These are phyloP conservation scores for Potentilla sterilis DNA, from an alignment of 306 rosid species.

Conservation along the genomic window DNA sequence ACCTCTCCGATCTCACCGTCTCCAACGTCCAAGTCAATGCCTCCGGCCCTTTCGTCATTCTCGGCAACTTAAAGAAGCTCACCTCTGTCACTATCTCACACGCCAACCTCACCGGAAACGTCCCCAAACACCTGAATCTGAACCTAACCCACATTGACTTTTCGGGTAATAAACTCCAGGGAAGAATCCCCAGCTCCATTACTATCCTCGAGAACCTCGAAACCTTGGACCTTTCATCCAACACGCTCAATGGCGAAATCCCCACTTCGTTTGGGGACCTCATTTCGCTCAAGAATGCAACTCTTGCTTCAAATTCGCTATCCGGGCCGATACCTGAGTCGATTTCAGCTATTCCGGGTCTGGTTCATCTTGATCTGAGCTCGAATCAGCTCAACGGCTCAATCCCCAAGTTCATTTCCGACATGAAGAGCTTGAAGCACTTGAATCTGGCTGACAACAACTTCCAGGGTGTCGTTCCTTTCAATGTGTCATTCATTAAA, in stretches of 20 bases:
- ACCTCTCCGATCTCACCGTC: constrained; percentile 77
- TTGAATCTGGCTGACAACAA: constrained; percentile 79
- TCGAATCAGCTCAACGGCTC: constrained; percentile 84
- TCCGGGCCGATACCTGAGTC: constrained; percentile 80
- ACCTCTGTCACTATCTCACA: constrained; percentile 56
- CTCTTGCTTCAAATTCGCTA: constrained; percentile 68
- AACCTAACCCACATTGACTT: constrained; percentile 78
- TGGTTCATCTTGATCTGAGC: constrained; percentile 85
- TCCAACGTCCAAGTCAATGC: constrained; percentile 50
- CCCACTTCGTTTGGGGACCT: constrained; percentile 74
- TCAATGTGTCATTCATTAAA: constrained; percentile 55
- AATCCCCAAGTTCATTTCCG: constrained; percentile 69
- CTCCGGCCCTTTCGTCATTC: constrained; percentile 74
- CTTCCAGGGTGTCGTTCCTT: constrained; percentile 73
- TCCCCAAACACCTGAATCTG: constrained; percentile 57
- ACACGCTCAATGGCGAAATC: constrained; percentile 55
- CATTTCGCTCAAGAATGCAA: constrained; percentile 52
- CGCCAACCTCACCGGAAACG: constrained; percentile 70
- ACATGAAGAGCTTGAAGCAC: constrained; percentile 63
- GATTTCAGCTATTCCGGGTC: constrained; percentile 56
- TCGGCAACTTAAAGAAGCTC: constrained; percentile 67
- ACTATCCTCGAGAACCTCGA: constrained; percentile 59
- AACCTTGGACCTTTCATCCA: constrained; percentile 61
- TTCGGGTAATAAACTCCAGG: constrained; percentile 62
- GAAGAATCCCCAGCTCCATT: constrained; percentile 59